These are phyloP conservation scores for Penicillium sp. DNA, from an alignment of 2,329 filamentous ascomycete species.

Conservation along the genomic window DNA sequence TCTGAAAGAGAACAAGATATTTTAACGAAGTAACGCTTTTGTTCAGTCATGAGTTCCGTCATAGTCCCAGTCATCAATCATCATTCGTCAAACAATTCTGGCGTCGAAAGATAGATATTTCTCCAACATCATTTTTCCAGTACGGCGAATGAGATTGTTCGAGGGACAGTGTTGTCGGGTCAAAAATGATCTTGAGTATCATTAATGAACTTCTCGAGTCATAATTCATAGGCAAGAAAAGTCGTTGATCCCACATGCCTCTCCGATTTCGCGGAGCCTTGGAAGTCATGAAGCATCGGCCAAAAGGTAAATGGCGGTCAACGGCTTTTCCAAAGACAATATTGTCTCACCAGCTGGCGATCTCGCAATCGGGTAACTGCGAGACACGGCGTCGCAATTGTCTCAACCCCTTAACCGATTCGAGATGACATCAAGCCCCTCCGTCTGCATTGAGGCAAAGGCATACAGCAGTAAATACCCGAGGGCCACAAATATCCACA, in stretches of 20 bases:
- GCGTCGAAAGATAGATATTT: too few species aligned
- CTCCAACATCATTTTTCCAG: neutral
- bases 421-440: slow-evolving; percentile 9
- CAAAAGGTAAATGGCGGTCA: neutral
- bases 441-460: slow-evolving; percentile 28
- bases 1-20: neutral
- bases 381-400: neutral
- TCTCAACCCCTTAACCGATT: slow-evolving; percentile 23
- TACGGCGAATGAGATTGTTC: neutral
- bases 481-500: slow-evolving; percentile 37
- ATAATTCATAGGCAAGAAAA: neutral
- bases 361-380: neutral
- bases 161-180: neutral
- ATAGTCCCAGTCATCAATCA: neutral
- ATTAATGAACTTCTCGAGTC: slow-evolving; percentile 1
- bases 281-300: neutral
- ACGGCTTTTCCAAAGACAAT: neutral
- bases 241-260: neutral
- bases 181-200: neutral
- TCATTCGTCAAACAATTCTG: neutral
- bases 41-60: neutral
- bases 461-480: slow-evolving; percentile 37
- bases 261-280: neutral
- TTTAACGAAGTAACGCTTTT: neutral
- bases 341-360: neutral